Conservation (phyloP, 768 basidiomycete genomes). For the Naganishia vaughanmartiniae region DNA sequence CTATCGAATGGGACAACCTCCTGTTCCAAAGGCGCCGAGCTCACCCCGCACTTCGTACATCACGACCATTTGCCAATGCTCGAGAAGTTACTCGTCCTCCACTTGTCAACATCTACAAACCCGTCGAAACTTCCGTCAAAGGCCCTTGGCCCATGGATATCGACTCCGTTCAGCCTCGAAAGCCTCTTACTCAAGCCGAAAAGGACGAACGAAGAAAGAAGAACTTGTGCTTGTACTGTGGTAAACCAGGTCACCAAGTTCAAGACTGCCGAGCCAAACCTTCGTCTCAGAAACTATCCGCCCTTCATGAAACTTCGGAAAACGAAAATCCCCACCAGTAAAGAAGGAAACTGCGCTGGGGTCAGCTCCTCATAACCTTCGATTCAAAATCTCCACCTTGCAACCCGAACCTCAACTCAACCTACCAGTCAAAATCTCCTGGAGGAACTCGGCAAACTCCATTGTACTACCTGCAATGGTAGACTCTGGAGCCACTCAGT, state of each 20-base stretch:
- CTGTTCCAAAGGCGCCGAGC: neutral
- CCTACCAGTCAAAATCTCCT: neutral
- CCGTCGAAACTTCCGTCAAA: neutral
- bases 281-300: neutral
- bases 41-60: neutral
- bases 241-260: neutral
- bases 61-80: neutral
- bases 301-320: neutral
- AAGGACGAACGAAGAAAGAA: conserved; percentile 1
- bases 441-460: neutral
- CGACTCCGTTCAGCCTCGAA: neutral
- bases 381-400: neutral
- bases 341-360: conserved; percentile 7
- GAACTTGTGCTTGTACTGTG: neutral
- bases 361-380: neutral
- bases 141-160: conserved; percentile 5
- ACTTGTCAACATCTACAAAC: neutral
- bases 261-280: neutral
- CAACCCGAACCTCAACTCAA: conserved; percentile 6
- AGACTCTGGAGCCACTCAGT: conserved; percentile 1
- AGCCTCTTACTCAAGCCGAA: neutral
- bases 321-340: conserved; percentile 10
- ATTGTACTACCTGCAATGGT: conserved; percentile 1
- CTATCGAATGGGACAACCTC: conserved; percentile 7
- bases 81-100: neutral